These are phyloP conservation scores for Phaffia rhodozyma DNA, from an alignment of 1,284 basidiomycete species.

Conservation along the genomic window DNA sequence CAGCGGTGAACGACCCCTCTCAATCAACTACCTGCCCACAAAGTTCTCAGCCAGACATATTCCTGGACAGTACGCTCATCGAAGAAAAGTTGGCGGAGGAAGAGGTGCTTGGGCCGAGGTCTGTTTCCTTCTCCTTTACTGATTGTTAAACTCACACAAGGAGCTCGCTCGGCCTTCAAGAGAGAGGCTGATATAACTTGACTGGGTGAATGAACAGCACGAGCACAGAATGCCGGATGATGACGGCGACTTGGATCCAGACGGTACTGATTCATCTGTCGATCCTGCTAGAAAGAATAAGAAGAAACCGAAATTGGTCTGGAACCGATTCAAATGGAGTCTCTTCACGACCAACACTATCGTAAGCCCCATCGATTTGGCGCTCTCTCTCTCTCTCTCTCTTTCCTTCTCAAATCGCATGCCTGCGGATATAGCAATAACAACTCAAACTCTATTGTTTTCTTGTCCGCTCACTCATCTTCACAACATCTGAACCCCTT, in stretches of 20 bases:
- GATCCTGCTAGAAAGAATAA: constrained; percentile 35
- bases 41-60: constrained; percentile 47
- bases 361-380: constrained; percentile 33
- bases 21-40: constrained; percentile 51
- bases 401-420: not conserved
- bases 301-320: constrained; percentile 42
- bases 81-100: constrained; percentile 25
- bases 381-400: not conserved
- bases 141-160: not conserved
- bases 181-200: constrained; percentile 44
- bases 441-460: not conserved
- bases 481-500: constrained; percentile 1
- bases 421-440: not conserved
- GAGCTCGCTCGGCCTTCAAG: constrained; percentile 48
- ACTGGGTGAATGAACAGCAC: constrained; percentile 36
- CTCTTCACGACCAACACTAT: constrained; percentile 46
- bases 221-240: constrained; percentile 46
- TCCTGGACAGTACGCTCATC: constrained; percentile 35
- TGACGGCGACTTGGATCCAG: constrained; percentile 46
- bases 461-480: not conserved
- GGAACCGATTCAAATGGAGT: constrained; percentile 60
- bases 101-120: constrained; percentile 11
- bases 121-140: not conserved
- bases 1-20: constrained; percentile 34
- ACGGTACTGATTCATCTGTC: constrained; percentile 40